Evolutionary conservation across 2,329 filamentous ascomycete genomes (phyloP).

Genomic region (Exophiala dermatitidis): DNA sequence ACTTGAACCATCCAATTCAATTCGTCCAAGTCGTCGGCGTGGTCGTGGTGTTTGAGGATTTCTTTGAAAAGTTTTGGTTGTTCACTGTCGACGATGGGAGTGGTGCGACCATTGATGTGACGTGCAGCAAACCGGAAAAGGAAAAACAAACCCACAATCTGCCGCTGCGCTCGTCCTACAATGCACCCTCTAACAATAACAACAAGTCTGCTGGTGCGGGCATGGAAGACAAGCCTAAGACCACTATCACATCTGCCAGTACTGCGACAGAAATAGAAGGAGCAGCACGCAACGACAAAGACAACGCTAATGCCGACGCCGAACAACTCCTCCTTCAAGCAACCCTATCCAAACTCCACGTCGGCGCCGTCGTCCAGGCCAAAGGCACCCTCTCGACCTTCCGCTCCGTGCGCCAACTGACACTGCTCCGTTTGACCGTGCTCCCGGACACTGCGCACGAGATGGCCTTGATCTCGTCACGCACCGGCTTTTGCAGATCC

Average conservation of each 20-base stretch:
- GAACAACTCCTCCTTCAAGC: slow-evolving; percentile 7
- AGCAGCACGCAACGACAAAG: neutral
- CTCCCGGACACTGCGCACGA: slow-evolving; percentile 50
- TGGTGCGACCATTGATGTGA: slow-evolving; percentile 51
- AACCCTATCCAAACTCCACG: slow-evolving; percentile 38
- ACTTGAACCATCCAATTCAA: slow-evolving; percentile 67
- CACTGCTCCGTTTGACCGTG: slow-evolving; percentile 46
- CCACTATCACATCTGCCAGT: no score
- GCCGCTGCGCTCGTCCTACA: no score
- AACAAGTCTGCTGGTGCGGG: no score
- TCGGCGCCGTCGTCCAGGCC: slow-evolving; percentile 49
- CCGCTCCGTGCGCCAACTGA: slow-evolving; percentile 46
- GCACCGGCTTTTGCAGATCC: slow-evolving; percentile 43
- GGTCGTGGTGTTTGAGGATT: slow-evolving; percentile 52
- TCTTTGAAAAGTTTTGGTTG: slow-evolving; percentile 31
- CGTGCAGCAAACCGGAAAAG: slow-evolving; percentile 35
- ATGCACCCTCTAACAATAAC: no score
- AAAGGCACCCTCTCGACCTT: slow-evolving; percentile 52
- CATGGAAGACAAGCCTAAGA: no score
- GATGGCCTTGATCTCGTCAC: slow-evolving; percentile 46
- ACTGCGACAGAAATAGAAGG: no score
- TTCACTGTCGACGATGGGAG: slow-evolving; percentile 57
- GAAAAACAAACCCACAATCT: neutral
- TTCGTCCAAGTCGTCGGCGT: slow-evolving; percentile 66
- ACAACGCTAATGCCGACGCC: slow-evolving; percentile 1